Base-by-base conservation (phyloP, 495 filamentous ascomycete genomes). In the Penicillium steckii region DNA sequence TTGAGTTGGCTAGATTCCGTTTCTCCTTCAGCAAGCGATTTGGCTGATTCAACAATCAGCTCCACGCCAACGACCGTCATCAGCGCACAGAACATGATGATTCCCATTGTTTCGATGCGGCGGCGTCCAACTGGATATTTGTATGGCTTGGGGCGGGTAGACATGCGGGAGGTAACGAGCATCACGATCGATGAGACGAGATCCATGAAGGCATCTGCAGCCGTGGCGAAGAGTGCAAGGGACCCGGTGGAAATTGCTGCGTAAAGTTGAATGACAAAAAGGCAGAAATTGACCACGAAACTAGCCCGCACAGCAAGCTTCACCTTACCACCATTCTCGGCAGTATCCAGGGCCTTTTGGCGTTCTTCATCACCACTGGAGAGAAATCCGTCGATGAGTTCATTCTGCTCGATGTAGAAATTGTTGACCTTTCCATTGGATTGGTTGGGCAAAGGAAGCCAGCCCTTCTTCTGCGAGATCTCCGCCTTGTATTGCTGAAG, bases 131-230 rank as follows among this genome's bases (percentile, higher is more conserved):
- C 79, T 22, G 79, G 78, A 62, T 77, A 82, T 51, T 83, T 80
- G 67, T 80, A 79, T 26, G 81, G 62, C 55, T 76, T 81, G 25
- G 78, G 74, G 21, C 78, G 67, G 1, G 71, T 65, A 12, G 80
- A 80, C 52, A 81, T 54, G 33, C 72, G 67, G 0, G 77, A 80
- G 4, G 77, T 80, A 52, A 77, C 64, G 22, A 80, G 67, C 74
- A 82, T 81, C 52, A 80, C 76, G 52, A 77, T 71, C 22, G 78
- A 81, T 22, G 77, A 80, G 6, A 82, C 77, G n/a, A 81, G 72
- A 45, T 83, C 78, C 78, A 82, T 80, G 58, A 82, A 81, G 21
- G 79, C 78, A 63, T 82, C 80, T 46, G 79, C 78, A 40, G 79
- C 77, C 44, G 80, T 82, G 30, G 77, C 79, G 52, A 83, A 83